Evolutionary conservation across 106 monocot species (phyloP).

Genomic region (Dioscorea zingiberensis): DNA sequence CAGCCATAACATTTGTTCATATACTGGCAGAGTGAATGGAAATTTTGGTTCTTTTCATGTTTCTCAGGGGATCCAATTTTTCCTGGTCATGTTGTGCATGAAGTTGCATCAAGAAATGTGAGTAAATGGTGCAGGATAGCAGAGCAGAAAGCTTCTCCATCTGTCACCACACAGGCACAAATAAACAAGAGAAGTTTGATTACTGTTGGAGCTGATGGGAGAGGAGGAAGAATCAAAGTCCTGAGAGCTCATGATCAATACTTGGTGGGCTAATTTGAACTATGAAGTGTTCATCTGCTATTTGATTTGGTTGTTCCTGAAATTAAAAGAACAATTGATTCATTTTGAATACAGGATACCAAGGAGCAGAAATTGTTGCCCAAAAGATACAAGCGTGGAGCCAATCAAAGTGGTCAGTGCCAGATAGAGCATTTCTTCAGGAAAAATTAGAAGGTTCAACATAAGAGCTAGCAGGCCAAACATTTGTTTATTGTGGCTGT

Average conservation of each 20-base stretch:
- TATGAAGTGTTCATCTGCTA: background rate
- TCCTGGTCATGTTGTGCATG: conserved; percentile 14
- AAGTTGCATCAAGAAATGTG: conserved; percentile 21
- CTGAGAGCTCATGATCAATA: conserved; percentile 28
- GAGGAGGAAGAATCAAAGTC: conserved; percentile 63
- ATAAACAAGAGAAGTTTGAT: conserved; percentile 37
- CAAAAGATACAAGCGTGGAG: conserved; percentile 40
- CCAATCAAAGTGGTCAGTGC: conserved; percentile 35
- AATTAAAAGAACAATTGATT: background rate
- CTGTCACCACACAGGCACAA: background rate
- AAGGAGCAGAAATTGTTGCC: conserved; percentile 17
- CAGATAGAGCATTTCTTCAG: conserved; percentile 75
- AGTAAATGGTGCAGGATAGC: conserved; percentile 50
- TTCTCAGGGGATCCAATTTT: background rate
- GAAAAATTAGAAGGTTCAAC: conserved; percentile 11
- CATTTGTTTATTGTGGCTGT: no score
- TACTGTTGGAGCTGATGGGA: conserved; percentile 61
- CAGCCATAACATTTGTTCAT: background rate
- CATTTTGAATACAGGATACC: conserved; percentile 25
- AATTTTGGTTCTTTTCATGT: background rate
- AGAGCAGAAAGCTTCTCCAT: background rate
- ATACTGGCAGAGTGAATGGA: background rate
- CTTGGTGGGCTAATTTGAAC: conserved; percentile 18
- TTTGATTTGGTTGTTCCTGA: background rate
- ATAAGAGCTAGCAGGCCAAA: no score